Evolutionary conservation across 257 asterid species (phyloP).

Genomic region (Solanum paucissectum): DNA sequence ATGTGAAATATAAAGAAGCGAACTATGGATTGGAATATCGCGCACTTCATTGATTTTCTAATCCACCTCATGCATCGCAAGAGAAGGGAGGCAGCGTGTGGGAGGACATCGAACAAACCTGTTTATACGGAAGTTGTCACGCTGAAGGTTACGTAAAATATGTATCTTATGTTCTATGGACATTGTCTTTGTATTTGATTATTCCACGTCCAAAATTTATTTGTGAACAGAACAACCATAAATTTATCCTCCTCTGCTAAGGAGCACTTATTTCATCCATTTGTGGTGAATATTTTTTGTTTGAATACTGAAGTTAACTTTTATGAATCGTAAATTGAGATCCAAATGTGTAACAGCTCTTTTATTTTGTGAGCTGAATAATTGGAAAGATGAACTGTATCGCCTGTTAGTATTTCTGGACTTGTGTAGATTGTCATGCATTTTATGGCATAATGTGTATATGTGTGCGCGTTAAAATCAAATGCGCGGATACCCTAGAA

Average conservation of each 20-base stretch:
- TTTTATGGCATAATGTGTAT: not conserved
- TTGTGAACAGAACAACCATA: not conserved
- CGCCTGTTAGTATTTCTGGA: not conserved
- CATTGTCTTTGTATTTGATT: not conserved
- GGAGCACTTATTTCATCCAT: not conserved
- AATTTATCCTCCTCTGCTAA: not conserved
- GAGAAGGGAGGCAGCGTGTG: not conserved
- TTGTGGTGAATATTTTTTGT: not conserved
- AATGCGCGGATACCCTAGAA: too few species aligned
- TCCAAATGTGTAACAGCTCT: not conserved
- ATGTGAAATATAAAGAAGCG: not conserved
- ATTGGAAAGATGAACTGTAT: not conserved
- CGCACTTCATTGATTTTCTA: not conserved
- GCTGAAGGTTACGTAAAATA: not conserved
- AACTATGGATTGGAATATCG: not conserved
- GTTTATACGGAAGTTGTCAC: not conserved
- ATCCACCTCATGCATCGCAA: not conserved
- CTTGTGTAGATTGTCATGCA: not conserved
- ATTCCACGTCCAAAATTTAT: not conserved
- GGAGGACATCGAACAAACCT: not conserved
- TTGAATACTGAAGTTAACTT: not conserved
- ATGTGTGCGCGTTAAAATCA: not conserved
- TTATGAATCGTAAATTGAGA: not conserved
- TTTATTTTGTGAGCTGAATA: not conserved
- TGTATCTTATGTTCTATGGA: not conserved